Evolutionary conservation across 2,329 filamentous ascomycete species (phyloP), one percentile per base, ranked within the genome.

Genomic region (Grosmannia clavigera): DNA sequence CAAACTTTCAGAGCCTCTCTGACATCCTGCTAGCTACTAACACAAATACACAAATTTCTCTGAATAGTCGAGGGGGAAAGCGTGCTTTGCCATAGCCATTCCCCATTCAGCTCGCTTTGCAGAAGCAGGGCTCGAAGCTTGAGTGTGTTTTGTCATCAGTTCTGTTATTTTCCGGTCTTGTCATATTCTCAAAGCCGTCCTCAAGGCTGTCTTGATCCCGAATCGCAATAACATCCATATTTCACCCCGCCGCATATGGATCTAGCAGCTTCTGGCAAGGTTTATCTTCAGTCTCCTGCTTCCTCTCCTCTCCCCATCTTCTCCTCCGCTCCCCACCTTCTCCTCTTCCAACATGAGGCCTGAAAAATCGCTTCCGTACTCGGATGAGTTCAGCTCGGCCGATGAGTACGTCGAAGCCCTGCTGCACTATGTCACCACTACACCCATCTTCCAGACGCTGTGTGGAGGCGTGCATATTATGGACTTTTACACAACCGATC

Each of bases 391-490:
- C 76, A 70, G 76, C 46, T 83, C 82, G 53, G 75, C 84, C 6
- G 88, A 96, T 55, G 81, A 84, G 58, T 99, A 96, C 71, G 81
- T 96, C 56, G 78, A 88, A 31, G 85, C 84, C 22, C 81, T 97
- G 14, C 78, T 97, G 31, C 70, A 83, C 25, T 96, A 97, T 67
- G 82, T 85, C 1, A 84, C 84, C 6, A 84, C 83, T 2, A 88
- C 87, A 54, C 81, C 86, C 59, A 78, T 90, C 1, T 91, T 96
- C 66, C 87, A 90, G 65, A 90, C 89, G 31, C 79, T 99, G n/a
- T 96, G 91, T 69, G 94, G 94, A 59, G 92, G 92, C n/a, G 89
- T 97, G 0, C 94, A 99, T 70, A 92, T 99, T 64, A 80, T 97
- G 60, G 94, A 99, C 71, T 97, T 99, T 73, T 90, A 96, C 74